phyloP scores from a whole-genome alignment of 495 filamentous ascomycete species.

The Aspergillus olivimuriae region DNA sequence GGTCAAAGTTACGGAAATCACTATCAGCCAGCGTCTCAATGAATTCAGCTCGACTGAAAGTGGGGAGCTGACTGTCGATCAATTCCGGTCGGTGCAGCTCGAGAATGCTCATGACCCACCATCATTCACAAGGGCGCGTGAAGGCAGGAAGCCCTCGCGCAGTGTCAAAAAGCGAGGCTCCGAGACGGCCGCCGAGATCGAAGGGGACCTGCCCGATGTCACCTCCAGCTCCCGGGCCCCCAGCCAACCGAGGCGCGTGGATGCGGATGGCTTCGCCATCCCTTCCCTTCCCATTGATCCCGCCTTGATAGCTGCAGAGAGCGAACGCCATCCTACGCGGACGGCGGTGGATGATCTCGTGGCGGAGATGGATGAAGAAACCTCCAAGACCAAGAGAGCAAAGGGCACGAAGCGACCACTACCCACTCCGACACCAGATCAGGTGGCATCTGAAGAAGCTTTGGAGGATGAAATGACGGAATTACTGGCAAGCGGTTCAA shows the following conservation, averaged over 20 bases:
- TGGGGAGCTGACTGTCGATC: conserved; percentile 72
- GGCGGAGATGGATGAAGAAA: conserved; percentile 18
- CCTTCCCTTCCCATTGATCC: conserved; percentile 42
- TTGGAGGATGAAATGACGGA: conserved; percentile 38
- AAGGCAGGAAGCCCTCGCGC: conserved; percentile 36
- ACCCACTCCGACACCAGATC: conserved; percentile 30
- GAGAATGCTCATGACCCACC: conserved; percentile 73
- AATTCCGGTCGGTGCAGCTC: conserved; percentile 68
- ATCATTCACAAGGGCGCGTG: conserved; percentile 61
- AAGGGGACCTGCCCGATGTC: conserved; percentile 24
- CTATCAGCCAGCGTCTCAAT: conserved; percentile 78
- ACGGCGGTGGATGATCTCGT: conserved; percentile 18
- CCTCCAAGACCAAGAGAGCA: conserved; percentile 17
- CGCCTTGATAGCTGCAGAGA: conserved; percentile 23
- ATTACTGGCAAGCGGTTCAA: conserved; percentile 33
- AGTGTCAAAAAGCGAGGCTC: conserved; percentile 32
- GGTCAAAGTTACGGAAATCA: conserved; percentile 88
- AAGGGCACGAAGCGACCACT: conserved; percentile 23
- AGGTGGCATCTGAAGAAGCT: conserved; percentile 39
- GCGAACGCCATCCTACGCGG: conserved; percentile 15
- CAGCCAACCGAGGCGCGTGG: conserved; percentile 30
- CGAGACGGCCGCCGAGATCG: conserved; percentile 43
- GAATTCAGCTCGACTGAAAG: conserved; percentile 83
- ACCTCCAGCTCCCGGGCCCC: conserved; percentile 7
- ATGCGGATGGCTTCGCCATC: conserved; percentile 45